Percentiles rank a stretch among this genome's conserved stretches.
Conservation (phyloP, 768 basidiomycete species). For the Basidioascus undulatus region DNA sequence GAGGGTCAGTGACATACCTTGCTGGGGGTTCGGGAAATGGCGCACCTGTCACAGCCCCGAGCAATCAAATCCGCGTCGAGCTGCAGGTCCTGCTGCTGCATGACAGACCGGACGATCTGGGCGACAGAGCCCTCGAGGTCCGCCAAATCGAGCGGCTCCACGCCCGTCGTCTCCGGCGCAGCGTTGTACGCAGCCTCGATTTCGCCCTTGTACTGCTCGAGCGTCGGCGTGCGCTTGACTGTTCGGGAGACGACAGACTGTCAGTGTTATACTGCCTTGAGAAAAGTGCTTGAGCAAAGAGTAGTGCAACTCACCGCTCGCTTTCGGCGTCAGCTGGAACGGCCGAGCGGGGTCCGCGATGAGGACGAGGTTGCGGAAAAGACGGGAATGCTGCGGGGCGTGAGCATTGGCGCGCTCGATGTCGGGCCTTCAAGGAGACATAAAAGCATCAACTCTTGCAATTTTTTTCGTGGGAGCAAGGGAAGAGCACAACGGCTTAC, state of each 20-base stretch:
- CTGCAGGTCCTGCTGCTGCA: background rate
- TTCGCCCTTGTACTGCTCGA: constrained; percentile 22
- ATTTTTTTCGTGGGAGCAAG: too few relatives aligned
- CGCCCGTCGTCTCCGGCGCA: constrained; percentile 18
- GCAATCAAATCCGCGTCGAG: background rate
- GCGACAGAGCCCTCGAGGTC: too few relatives aligned
- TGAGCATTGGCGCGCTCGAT: constrained; percentile 13
- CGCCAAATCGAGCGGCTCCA: constrained; percentile 7
- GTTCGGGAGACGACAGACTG: too few relatives aligned
- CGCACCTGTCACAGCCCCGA: background rate
- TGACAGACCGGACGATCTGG: background rate
- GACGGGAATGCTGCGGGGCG: constrained; percentile 15
- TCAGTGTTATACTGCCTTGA: too few relatives aligned
- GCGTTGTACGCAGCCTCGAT: constrained; percentile 21
- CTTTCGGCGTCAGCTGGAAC: constrained; percentile 12
- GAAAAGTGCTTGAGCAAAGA: constrained; percentile 4
- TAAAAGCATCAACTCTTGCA: too few relatives aligned
- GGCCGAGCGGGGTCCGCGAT: constrained; percentile 11
- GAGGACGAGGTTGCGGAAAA: constrained; percentile 14
- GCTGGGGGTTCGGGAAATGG: background rate
- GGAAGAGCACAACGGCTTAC: too few relatives aligned
- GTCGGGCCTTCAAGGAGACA: constrained; percentile 5
- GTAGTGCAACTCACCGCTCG: constrained; percentile 5
- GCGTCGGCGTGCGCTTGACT: background rate
- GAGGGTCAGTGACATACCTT: background rate